phyloP scores from a whole-genome alignment of 768 basidiomycete species.

The Auriscalpium vulgare region DNA sequence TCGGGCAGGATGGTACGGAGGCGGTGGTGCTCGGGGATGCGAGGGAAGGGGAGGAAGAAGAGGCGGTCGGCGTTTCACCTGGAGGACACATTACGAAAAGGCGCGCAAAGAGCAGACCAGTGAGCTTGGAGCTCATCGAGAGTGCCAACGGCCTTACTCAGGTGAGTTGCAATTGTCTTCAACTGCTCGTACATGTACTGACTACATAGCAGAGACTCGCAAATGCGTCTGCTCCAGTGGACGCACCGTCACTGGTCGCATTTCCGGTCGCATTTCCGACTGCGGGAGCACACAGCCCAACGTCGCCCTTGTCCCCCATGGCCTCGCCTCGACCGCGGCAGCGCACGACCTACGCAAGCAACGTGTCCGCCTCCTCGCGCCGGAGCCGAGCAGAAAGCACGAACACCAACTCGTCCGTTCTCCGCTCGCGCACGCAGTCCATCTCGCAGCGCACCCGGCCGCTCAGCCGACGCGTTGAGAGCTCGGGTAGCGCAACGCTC shows the following conservation, averaged over 20 bases:
- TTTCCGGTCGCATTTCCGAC: too few species aligned
- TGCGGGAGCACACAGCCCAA: conserved; percentile 6
- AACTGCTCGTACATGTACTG: not conserved
- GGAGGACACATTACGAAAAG: conserved; percentile 72
- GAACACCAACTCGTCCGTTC: not conserved
- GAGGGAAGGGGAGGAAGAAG: conserved; percentile 37
- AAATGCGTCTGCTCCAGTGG: conserved; percentile 1
- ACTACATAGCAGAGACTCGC: conserved; percentile 4
- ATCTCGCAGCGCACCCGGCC: conserved; percentile 3
- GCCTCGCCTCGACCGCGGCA: conserved; percentile 11
- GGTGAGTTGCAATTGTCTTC: conserved; percentile 18
- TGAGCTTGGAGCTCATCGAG: conserved; percentile 47
- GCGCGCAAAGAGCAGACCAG: conserved; percentile 63
- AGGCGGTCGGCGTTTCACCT: conserved; percentile 64
- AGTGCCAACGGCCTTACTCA: conserved; percentile 23
- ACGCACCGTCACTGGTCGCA: conserved; percentile 7
- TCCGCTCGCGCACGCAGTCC: conserved; percentile 10
- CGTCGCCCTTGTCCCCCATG: conserved; percentile 7
- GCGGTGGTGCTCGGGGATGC: conserved; percentile 27
- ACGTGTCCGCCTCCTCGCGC: conserved; percentile 6
- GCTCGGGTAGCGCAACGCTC: conserved; percentile 11
- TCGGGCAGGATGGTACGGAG: not conserved
- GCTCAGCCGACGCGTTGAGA: conserved; percentile 7
- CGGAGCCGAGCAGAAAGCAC: conserved; percentile 7
- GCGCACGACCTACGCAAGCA: conserved; percentile 9